Conservation (phyloP, 345 rosid species). For the Sonneratia alba region DNA sequence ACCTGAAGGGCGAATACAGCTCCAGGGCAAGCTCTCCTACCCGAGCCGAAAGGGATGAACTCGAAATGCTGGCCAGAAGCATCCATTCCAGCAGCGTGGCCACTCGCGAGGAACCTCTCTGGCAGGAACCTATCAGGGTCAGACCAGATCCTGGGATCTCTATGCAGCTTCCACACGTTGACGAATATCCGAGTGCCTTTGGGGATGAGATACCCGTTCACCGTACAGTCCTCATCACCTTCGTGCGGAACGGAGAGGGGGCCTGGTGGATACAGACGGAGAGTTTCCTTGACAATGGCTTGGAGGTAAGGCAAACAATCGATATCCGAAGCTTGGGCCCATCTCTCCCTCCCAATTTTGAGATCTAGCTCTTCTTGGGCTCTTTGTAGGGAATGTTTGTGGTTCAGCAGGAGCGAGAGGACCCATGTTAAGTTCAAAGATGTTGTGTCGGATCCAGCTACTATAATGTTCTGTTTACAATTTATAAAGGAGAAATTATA, state of each 20-base stretch:
- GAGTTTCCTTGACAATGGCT: constrained; percentile 54
- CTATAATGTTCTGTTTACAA: constrained; percentile 28
- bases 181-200: constrained; percentile 39
- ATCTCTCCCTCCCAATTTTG: constrained; percentile 34
- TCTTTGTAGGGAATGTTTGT: constrained; percentile 24
- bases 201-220: constrained; percentile 34
- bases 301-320: constrained; percentile 37
- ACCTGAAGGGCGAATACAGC: constrained; percentile 31
- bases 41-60: constrained; percentile 42
- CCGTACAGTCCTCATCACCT: constrained; percentile 36
- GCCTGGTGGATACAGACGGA: constrained; percentile 46
- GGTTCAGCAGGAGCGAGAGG: constrained; percentile 45
- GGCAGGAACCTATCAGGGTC: constrained; percentile 26
- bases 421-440: constrained; percentile 49
- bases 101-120: constrained; percentile 10
- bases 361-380: constrained; percentile 43
- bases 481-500: too few relatives aligned
- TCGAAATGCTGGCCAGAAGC: constrained; percentile 42
- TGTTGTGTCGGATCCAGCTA: constrained; percentile 44
- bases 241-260: constrained; percentile 53
- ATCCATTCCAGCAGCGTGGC: constrained; percentile 18
- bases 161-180: constrained; percentile 47
- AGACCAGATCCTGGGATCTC: constrained; percentile 31
- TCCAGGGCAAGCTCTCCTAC: constrained; percentile 44
- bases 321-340: constrained; percentile 42